phyloP scores from a whole-genome alignment of 495 filamentous ascomycete genomes.

The Lasiosphaeria ovina region DNA sequence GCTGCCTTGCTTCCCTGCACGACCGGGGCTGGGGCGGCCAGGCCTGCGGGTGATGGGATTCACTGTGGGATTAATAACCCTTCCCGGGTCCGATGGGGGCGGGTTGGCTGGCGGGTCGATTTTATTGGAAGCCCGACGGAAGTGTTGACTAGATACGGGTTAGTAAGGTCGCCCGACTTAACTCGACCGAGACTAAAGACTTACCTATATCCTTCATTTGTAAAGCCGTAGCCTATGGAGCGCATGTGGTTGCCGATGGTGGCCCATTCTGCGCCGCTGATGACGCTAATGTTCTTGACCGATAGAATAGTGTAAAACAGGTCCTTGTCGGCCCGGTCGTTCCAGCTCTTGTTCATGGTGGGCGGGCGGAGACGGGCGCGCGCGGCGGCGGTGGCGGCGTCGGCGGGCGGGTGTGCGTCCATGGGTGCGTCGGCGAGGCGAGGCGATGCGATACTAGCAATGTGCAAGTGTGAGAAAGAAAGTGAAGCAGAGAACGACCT shows the following conservation, averaged over 20 bases:
- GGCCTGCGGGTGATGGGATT: slow-evolving; percentile 52
- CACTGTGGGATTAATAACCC: slow-evolving; percentile 38
- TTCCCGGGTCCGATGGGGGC: slow-evolving; percentile 18
- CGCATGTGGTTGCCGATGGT: slow-evolving; percentile 54
- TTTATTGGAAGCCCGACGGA: slow-evolving; percentile 48
- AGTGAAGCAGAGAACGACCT: too few relatives aligned
- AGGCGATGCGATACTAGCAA: too few relatives aligned
- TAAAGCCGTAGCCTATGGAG: slow-evolving; percentile 50
- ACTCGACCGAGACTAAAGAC: too few relatives aligned
- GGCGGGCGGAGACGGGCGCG: slow-evolving; percentile 11
- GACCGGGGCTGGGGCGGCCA: slow-evolving; percentile 47
- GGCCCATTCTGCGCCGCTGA: slow-evolving; percentile 52
- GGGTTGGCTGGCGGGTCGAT: slow-evolving; percentile 34
- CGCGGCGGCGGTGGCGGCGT: too few relatives aligned
- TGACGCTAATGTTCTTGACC: slow-evolving; percentile 53
- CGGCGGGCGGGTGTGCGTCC: too few relatives aligned
- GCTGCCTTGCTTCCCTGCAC: slow-evolving; percentile 44
- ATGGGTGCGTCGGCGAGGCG: too few relatives aligned
- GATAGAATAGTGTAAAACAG: slow-evolving; percentile 55
- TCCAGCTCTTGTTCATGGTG: slow-evolving; percentile 54
- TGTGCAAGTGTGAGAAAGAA: too few relatives aligned
- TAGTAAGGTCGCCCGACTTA: too few relatives aligned
- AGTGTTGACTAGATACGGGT: slow-evolving; percentile 45
- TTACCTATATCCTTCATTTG: slow-evolving; percentile 55
- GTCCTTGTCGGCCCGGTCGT: slow-evolving; percentile 52